Conservation (phyloP, 805 yeast genomes). For the Candida ovalis region DNA sequence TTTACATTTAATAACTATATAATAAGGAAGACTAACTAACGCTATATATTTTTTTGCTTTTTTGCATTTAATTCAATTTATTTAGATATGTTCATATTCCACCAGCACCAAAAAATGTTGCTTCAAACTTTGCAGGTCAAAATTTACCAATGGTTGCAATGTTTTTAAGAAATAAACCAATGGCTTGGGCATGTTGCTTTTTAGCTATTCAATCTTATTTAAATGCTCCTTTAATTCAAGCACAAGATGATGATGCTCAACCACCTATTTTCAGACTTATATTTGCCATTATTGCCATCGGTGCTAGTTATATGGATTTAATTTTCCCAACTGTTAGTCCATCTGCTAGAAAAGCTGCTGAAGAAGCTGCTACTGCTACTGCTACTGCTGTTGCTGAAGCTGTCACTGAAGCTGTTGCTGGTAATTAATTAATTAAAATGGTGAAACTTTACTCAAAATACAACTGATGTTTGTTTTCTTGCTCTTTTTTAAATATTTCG, state of each 20-base stretch:
- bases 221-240: constrained; percentile 32
- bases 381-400: constrained; percentile 6
- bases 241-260: constrained; percentile 31
- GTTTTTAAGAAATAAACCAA: constrained; percentile 53
- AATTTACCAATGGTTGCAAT: constrained; percentile 61
- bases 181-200: constrained; percentile 53
- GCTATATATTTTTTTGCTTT: neutral
- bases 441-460: no score
- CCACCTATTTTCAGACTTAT: constrained; percentile 45
- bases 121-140: constrained; percentile 45
- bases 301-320: constrained; percentile 48
- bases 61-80: constrained; percentile 9
- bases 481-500: no score
- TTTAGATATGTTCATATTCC: constrained; percentile 46
- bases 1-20: neutral
- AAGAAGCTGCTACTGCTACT: constrained; percentile 10
- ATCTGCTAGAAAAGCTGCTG: constrained; percentile 23
- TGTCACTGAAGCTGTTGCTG: constrained; percentile 6
- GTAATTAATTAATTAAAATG: neutral
- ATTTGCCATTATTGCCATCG: constrained; percentile 45
- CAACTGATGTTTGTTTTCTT: no score
- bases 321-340: constrained; percentile 44
- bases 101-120: constrained; percentile 41
- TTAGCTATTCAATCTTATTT: constrained; percentile 48
- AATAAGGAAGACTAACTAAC: constrained; percentile 1